phyloP scores from a whole-genome alignment of 495 filamentous ascomycete genomes.

The Penicillium turbatum region DNA sequence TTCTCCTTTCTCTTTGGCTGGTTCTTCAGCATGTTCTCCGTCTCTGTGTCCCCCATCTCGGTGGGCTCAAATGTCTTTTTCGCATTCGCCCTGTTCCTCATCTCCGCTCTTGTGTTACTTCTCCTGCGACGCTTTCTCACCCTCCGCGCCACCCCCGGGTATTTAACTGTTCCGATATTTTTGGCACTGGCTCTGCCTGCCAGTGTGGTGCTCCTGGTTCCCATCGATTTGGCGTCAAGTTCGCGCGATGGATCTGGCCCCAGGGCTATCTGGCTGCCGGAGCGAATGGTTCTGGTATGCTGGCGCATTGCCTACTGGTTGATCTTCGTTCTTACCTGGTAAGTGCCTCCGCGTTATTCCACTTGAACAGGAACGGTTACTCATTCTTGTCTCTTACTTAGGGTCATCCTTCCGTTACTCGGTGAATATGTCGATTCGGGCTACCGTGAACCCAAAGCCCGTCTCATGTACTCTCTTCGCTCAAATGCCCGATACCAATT shows the following conservation, averaged over 20 bases:
- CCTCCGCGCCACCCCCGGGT: conserved; percentile 83
- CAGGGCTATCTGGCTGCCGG: conserved; percentile 63
- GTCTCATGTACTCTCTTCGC: conserved; percentile 76
- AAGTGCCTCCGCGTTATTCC: conserved; percentile 14
- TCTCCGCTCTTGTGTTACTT: conserved; percentile 72
- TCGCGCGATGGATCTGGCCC: conserved; percentile 63
- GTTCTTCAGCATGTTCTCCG: conserved; percentile 19
- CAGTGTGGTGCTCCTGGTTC: conserved; percentile 90
- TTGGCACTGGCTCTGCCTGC: conserved; percentile 88
- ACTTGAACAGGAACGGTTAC: background rate
- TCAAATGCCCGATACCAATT: conserved; percentile 85
- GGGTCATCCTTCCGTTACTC: conserved; percentile 89
- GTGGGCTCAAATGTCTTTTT: conserved; percentile 72
- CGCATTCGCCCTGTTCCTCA: conserved; percentile 60
- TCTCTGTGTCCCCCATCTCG: conserved; percentile 36
- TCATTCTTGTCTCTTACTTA: conserved; percentile 23
- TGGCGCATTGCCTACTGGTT: conserved; percentile 97
- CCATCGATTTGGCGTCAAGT: conserved; percentile 90
- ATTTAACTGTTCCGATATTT: conserved; percentile 87
- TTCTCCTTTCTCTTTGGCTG: conserved; percentile 5
- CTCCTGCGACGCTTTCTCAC: conserved; percentile 85
- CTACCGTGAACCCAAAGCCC: conserved; percentile 76
- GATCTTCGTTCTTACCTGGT: conserved; percentile 93
- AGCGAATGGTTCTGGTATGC: conserved; percentile 66
- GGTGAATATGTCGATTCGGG: conserved; percentile 92